phyloP scores from a whole-genome alignment of 805 yeast genomes.

The Schizosaccharomyces lindneri region DNA sequence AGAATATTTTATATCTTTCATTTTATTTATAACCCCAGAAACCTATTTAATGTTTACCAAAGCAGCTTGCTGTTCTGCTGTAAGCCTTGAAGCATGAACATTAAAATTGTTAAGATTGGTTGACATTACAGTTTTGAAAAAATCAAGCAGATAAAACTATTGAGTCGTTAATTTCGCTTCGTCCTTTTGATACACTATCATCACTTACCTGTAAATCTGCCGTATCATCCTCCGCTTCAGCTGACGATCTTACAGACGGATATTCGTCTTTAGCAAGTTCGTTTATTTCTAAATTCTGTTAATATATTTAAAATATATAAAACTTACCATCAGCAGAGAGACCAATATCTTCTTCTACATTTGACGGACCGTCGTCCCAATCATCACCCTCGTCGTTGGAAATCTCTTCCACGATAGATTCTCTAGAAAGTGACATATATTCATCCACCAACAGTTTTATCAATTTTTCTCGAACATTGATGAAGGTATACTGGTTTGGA shows the following conservation, averaged over 20 bases:
- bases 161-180: too few relatives aligned
- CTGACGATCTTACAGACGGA: neutral
- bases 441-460: neutral
- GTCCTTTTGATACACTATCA: neutral
- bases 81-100: neutral
- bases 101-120: neutral
- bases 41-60: neutral
- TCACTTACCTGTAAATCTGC: neutral
- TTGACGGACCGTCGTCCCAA: neutral
- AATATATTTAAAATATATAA: neutral
- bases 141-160: neutral
- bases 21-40: neutral
- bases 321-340: neutral
- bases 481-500: neutral
- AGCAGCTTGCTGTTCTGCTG: neutral
- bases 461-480: neutral
- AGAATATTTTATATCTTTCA: neutral
- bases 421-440: neutral
- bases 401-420: neutral
- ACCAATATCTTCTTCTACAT: neutral
- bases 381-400: neutral
- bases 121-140: neutral
- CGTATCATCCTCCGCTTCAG: neutral
- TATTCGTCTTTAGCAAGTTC: neutral
- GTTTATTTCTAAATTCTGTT: neutral